A percentile compares a stretch with the other conserved stretches of the same genome.
Conservation (phyloP, 305 asterid genomes). For the Euphrasia arctica region DNA sequence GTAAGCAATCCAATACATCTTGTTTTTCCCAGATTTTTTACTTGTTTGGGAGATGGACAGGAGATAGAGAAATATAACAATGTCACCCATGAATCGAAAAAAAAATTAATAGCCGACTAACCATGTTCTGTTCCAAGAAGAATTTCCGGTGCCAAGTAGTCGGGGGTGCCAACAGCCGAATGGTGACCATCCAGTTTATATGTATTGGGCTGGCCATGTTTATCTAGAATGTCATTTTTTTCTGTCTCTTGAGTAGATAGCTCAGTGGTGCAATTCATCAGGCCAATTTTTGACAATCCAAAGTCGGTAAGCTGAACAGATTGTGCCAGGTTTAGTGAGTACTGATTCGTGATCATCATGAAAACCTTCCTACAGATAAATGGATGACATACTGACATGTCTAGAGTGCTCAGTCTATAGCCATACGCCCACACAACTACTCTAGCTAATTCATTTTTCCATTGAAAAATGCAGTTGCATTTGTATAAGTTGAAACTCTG, state of each 20-base stretch:
- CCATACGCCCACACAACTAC: conserved; percentile 4
- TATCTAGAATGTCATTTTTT: conserved; percentile 39
- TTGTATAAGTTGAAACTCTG: conserved; percentile 15
- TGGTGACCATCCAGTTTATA: conserved; percentile 43
- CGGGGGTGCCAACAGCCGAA: conserved; percentile 98
- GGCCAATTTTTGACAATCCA: conserved; percentile 94
- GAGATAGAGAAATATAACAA: conserved; percentile 23
- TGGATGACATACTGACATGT: conserved; percentile 1
- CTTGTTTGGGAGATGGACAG: conserved; percentile 18
- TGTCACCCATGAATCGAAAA: conserved; percentile 18
- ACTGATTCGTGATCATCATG: conserved; percentile 27
- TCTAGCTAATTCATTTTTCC: conserved; percentile 13
- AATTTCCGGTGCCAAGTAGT: conserved; percentile 97
- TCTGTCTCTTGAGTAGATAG: conserved; percentile 51
- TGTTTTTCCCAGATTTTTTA: conserved; percentile 16
- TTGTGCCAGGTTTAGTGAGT: conserved; percentile 30
- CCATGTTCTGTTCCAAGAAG: conserved; percentile 96
- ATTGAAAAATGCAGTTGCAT: conserved; percentile 2
- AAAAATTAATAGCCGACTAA: conserved; percentile 33
- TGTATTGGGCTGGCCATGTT: conserved; percentile 42
- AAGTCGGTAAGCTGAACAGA: conserved; percentile 90
- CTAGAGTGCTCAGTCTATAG: conserved; percentile 13
- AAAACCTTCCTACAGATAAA: conserved; percentile 21
- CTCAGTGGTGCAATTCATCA: conserved; percentile 90
- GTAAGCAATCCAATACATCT: conserved; percentile 28